A percentile compares a stretch with the other conserved stretches of the same genome.
Evolutionary conservation across 345 rosid species (phyloP).

Genomic region (Syzygium grande): DNA sequence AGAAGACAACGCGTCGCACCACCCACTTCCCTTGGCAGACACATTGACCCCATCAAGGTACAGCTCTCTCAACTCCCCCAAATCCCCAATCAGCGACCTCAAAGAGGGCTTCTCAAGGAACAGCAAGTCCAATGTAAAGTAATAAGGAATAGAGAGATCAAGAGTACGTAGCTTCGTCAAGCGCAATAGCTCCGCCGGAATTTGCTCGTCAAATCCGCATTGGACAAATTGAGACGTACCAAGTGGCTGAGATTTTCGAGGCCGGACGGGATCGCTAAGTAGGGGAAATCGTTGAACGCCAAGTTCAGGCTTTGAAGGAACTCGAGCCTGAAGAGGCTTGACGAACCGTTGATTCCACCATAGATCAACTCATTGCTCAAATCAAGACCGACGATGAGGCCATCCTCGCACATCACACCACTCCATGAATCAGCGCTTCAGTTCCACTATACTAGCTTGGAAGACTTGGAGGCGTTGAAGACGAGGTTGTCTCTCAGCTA

Average conservation of each 20-base stretch:
- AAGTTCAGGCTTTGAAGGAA: background rate
- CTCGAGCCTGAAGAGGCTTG: background rate
- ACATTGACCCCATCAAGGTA: slow-evolving; percentile 18
- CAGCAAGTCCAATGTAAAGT: too few relatives aligned
- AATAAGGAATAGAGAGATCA: too few relatives aligned
- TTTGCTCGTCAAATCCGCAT: rapidly evolving
- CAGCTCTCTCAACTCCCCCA: background rate
- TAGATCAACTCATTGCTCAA: rapidly evolving
- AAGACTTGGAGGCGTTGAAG: rapidly evolving
- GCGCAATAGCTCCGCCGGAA: background rate
- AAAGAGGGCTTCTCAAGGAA: too few relatives aligned
- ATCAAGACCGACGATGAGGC: slow-evolving; percentile 2
- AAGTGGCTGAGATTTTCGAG: rapidly evolving
- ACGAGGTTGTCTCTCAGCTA: too few relatives aligned
- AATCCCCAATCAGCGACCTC: background rate
- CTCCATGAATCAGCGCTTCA: slow-evolving; percentile 12
- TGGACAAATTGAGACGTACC: background rate
- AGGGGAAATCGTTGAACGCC: rapidly evolving
- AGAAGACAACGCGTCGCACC: slow-evolving; percentile 26
- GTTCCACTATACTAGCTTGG: slow-evolving; percentile 10
- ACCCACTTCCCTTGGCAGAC: slow-evolving; percentile 9
- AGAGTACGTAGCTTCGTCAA: background rate
- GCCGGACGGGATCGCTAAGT: rapidly evolving
- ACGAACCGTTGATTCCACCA: rapidly evolving
- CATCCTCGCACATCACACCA: slow-evolving; percentile 28